phyloP scores from a whole-genome alignment of 495 filamentous ascomycete genomes.

The Aspergillus cristatus region DNA sequence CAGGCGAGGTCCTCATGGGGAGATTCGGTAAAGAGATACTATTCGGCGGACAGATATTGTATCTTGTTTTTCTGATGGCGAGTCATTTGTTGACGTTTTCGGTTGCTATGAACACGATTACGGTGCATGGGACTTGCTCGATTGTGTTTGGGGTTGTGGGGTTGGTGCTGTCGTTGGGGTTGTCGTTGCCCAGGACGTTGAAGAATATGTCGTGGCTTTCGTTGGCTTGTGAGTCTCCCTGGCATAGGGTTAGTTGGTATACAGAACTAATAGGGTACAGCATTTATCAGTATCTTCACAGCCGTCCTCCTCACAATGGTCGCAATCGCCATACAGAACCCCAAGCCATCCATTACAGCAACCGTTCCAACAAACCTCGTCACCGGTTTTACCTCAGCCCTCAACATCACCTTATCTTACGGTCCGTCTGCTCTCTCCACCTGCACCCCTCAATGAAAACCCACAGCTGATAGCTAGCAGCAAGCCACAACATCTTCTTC shows the following conservation, averaged over 20 bases:
- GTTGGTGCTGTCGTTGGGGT: conserved; percentile 43
- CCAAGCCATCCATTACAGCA: not conserved
- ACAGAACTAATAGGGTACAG: conserved; percentile 7
- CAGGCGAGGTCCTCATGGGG: conserved; percentile 41
- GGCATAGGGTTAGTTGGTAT: not conserved
- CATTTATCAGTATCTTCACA: conserved; percentile 47
- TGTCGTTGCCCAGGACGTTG: conserved; percentile 48
- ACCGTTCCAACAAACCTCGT: conserved; percentile 13
- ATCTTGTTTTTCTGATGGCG: conserved; percentile 56
- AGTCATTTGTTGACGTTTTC: conserved; percentile 58
- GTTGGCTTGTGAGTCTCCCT: conserved; percentile 24
- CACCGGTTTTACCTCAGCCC: not conserved
- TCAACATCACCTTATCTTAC: conserved; percentile 24
- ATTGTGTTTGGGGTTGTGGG: conserved; percentile 32
- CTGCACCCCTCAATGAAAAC: too few species aligned
- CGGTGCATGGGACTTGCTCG: conserved; percentile 30
- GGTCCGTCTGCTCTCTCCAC: too few species aligned
- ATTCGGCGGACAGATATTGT: conserved; percentile 44
- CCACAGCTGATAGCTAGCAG: conserved; percentile 34
- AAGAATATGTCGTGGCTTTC: conserved; percentile 42
- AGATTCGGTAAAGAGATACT: conserved; percentile 47
- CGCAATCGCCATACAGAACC: conserved; percentile 32
- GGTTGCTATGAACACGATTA: conserved; percentile 54
- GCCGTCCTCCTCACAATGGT: conserved; percentile 59
- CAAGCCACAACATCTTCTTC: conserved; percentile 47